Base-by-base conservation (phyloP, 2,329 filamentous ascomycete species). In the Orbilia oligospora region DNA sequence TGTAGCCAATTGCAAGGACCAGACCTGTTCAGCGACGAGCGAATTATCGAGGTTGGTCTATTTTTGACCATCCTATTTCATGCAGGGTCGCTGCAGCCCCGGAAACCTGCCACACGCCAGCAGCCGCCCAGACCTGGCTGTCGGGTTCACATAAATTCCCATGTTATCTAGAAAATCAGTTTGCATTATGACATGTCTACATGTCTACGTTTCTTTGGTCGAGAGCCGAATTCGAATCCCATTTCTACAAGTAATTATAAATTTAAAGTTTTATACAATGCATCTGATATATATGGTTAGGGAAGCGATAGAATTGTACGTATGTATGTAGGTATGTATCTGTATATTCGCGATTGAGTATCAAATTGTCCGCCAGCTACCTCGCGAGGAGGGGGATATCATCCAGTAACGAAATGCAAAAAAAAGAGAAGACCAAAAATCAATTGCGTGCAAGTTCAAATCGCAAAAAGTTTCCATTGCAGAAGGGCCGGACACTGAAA, bases 1-100 rank as follows among this genome's bases (percentile, higher is more conserved):
- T n/a, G n/a, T 14, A 5, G 38, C 12, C 38, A 16, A n/a, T n/a
- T n/a, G n/a, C n/a, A n/a, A 41, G 38, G 16, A 41, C 38, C 38
- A 16, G 9, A 14, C 38, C 38, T 41, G 12, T 41, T n/a, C 38
- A 41, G 12, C 38, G 38, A 41, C 38, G 8, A 16, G 38, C 53
- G 53, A 58, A 58, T 41, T 22, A 58, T 38, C 53, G 33, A 9
- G 18, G n/a, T 22, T 24, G 41, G 16, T 36, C 53, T 75, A 68
- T 75, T 75, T 75, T 75, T 68, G 46, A 53, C 51, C 44, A 5
- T 63, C 61, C 63, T 12, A 38, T 67, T 68, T 68, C 51, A 68
- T 68, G 71, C 63, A 75, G 63, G 71, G 64, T 68, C 41, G 24
- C 71, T 56, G 64, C 68, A 71, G 68, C 41, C 55, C n/a, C 30